These are phyloP conservation scores for Neonectria coccinea DNA, from an alignment of 2,329 filamentous ascomycete species.

Conservation along the genomic window DNA sequence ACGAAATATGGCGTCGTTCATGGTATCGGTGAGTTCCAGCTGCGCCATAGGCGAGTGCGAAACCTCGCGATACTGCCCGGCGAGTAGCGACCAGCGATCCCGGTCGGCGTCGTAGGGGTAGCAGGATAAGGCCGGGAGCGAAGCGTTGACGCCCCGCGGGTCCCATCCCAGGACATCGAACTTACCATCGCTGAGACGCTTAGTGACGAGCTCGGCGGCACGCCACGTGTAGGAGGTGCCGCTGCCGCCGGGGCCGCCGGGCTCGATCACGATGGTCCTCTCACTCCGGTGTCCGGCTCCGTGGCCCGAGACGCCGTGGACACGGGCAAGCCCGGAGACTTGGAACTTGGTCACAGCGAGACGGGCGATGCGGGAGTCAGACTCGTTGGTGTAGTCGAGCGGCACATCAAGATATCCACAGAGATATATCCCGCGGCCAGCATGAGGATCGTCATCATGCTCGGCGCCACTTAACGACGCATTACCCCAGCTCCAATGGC, in stretches of 20 bases:
- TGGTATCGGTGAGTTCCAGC: constrained; percentile 58
- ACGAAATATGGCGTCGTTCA: constrained; percentile 58
- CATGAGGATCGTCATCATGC: constrained; percentile 47
- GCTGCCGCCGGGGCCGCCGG: constrained; percentile 63
- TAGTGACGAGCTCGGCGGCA: constrained; percentile 51
- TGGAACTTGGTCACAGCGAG: constrained; percentile 64
- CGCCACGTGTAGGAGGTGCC: constrained; percentile 58
- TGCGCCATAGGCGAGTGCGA: constrained; percentile 51
- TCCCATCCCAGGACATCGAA: constrained; percentile 66
- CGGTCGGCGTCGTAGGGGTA: constrained; percentile 59
- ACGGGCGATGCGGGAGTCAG: constrained; percentile 57
- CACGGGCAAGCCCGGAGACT: constrained; percentile 56
- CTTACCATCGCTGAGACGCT: constrained; percentile 56
- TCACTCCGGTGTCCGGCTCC: constrained; percentile 53
- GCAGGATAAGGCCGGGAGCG: constrained; percentile 59
- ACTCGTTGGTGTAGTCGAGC: constrained; percentile 60
- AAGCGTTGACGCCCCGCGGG: constrained; percentile 64
- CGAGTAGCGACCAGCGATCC: constrained; percentile 59
- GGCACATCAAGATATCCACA: constrained; percentile 63
- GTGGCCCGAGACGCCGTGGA: constrained; percentile 29
- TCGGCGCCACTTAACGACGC: constrained; percentile 13
- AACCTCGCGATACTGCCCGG: constrained; percentile 54
- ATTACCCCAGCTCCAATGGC: constrained; percentile 61
- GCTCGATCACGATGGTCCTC: constrained; percentile 62
- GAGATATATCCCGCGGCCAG: constrained; percentile 58